Base-by-base conservation (phyloP, 108 stramenopile species). In the Aurantiochytrium sp. region DNA sequence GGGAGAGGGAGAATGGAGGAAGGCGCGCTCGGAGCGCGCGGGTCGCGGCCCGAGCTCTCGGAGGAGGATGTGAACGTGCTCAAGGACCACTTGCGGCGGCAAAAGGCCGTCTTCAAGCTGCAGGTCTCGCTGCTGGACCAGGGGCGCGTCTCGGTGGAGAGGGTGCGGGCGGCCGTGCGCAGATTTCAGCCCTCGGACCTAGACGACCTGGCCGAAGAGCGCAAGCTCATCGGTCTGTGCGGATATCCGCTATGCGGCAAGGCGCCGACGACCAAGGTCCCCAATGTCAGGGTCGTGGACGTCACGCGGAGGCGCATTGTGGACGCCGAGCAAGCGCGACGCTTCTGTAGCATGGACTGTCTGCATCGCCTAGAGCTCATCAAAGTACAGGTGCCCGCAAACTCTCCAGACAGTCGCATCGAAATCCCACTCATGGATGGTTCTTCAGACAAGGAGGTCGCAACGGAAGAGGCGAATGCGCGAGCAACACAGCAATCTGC, bases 301-400 rank as follows among this genome's bases (percentile, higher is more conserved):
- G 76, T 18, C 23, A 23, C n/a, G 49, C 19, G 51, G 23, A 53
- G 51, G 25, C 45, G 45, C 25, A 83, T 83, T 12, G 49, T 83
- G 49, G 51, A 53, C 76, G 76, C 76, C n/a, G 76, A 47, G 6
- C 49, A 47, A 45, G 76, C 51, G 51, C 19, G 76, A 23, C 45
- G 76, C n/a, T 83, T 83, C 51, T 83, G 76, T 45, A 53, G 76
- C 76, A 47, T 83, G 76, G 76, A 83, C 76, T 83, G 76, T 28
- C 28, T 83, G 45, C 49, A 83, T 35, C 45, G 76, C n/a, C 45
- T 83, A 6, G 76, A 83, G 23, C 45, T 83, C 43, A 12, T 83
- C 3, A 83, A 83, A 23, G 51, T 83, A 6, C 76, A 83, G 51
- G 49, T 83, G 0, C 76, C 76, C 10, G 76, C 51, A 6, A 53